A percentile compares a stretch with the other conserved stretches of the same genome.
These are phyloP conservation scores for Phytophthora colocasiae DNA, from an alignment of 352 stramenopile species.

Conservation along the genomic window DNA sequence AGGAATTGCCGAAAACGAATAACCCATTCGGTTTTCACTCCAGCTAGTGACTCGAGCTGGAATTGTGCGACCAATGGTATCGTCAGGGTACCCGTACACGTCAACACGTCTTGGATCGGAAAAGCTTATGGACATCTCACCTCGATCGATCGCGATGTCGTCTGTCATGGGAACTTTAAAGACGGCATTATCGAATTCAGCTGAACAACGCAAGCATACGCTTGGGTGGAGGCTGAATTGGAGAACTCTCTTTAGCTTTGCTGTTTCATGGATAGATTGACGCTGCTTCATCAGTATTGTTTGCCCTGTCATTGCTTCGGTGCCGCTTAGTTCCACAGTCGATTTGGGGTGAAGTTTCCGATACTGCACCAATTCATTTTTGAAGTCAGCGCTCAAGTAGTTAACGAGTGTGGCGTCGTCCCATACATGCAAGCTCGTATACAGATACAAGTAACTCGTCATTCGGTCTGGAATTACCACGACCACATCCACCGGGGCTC, in stretches of 20 bases:
- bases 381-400: background rate
- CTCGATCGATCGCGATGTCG: background rate
- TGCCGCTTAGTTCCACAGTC: background rate
- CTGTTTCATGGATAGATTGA: too few relatives aligned
- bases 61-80: slow-evolving; percentile 1
- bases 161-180: background rate
- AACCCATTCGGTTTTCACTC: background rate
- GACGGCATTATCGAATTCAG: background rate
- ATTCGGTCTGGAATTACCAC: too few relatives aligned
- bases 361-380: background rate
- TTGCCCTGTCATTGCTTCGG: background rate
- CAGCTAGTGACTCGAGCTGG: slow-evolving; percentile 5
- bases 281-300: too few relatives aligned
- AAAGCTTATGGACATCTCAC: background rate
- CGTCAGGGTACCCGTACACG: background rate
- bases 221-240: slow-evolving; percentile 4
- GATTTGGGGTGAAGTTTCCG: background rate
- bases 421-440: slow-evolving; percentile 6
- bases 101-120: background rate
- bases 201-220: slow-evolving; percentile 10
- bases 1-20: slow-evolving; percentile 22
- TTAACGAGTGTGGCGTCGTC: slow-evolving; percentile 1
- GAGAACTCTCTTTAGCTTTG: background rate
- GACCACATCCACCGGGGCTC: too few relatives aligned
- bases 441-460: background rate